These are phyloP conservation scores for Myriosclerotinia duriaeana DNA, from an alignment of 2,329 filamentous ascomycete species.

Conservation along the genomic window DNA sequence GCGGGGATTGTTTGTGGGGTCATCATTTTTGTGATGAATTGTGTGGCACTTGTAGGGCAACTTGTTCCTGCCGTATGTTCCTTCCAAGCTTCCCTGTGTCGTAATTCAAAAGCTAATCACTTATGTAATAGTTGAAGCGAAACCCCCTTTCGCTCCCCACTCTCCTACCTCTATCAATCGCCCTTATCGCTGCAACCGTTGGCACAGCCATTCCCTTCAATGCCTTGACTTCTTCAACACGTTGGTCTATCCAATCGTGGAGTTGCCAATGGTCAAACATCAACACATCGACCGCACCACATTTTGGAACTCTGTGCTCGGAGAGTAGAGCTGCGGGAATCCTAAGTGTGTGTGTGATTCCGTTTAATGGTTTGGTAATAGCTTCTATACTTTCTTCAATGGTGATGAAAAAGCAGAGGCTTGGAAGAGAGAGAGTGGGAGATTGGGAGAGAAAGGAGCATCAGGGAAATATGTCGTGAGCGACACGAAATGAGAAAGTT, in stretches of 20 bases:
- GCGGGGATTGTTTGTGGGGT: constrained; percentile 54
- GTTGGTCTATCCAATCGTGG: constrained; percentile 61
- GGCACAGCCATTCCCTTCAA: constrained; percentile 58
- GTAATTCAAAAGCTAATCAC: not conserved
- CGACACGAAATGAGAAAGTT: not conserved
- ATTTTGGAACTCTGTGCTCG: constrained; percentile 57
- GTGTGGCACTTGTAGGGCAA: constrained; percentile 50
- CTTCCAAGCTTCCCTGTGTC: not conserved
- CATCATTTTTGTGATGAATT: constrained; percentile 51
- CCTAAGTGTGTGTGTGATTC: constrained; percentile 56
- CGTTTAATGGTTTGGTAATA: constrained; percentile 53
- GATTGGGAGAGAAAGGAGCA: constrained; percentile 38
- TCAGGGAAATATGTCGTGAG: constrained; percentile 36
- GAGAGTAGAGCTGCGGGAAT: constrained; percentile 56
- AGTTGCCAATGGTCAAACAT: constrained; percentile 59
- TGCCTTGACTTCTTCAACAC: constrained; percentile 52
- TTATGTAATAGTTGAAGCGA: constrained; percentile 1
- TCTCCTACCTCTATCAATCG: constrained; percentile 46
- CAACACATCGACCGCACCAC: constrained; percentile 52
- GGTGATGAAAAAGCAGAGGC: constrained; percentile 47
- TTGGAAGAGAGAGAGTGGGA: constrained; percentile 21
- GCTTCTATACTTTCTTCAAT: constrained; percentile 47
- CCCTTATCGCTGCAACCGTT: constrained; percentile 51
- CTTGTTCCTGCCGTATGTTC: constrained; percentile 52
- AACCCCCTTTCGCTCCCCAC: constrained; percentile 36